Base-by-base conservation (phyloP, 108 stramenopile species). In the Cylindrotheca fusiformis region DNA sequence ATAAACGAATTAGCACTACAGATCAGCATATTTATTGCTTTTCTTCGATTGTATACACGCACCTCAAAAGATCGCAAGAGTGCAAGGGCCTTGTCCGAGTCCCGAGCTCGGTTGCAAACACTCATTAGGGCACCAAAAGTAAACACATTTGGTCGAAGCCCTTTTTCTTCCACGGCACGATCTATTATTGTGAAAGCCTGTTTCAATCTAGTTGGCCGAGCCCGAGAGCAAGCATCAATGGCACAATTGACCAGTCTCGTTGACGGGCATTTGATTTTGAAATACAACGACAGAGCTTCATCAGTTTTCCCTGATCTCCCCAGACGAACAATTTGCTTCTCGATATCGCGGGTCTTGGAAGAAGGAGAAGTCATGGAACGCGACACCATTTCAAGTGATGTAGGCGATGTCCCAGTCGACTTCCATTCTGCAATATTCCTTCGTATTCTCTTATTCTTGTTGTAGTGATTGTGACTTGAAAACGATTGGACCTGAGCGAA, bases 91-190 rank as follows among this genome's bases (percentile, higher is more conserved):
- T 67, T 20, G 6, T 58, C 69, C 20, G 71, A 69, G 51, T 83
- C 72, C 48, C 87, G 54, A 17, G 82, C 81, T 5, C 87, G 71
- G 24, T 87, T 84, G 63, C 78, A 88, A 3, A 71, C 81, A 32
- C 79, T 86, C 53, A 92, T 74, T 0, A 92, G 58, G 2, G 72
- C 44, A 2, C 91, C 91, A 62, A 92, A 88, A 17, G 91, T 92
- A 58, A 82, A 92, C 0, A 85, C 84, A 60, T 92, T 92, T 17
- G 85, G 86, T 63, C 41, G 54, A 41, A 65, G 20, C 10, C 29
- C 32, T 57, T 60, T 12, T 65, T 62, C 1, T 36, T 79, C 45
- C 21, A 67, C 32, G 0, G 57, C 70, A 12, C 44, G 3, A 12
- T 68, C 58, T 24, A 80, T 72, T 33, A 88, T 51, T 32, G 82